Percentiles rank a stretch among this genome's conserved stretches.
Evolutionary conservation across 2,329 filamentous ascomycete genomes (phyloP).

Genomic region (Epichloe elymi): DNA sequence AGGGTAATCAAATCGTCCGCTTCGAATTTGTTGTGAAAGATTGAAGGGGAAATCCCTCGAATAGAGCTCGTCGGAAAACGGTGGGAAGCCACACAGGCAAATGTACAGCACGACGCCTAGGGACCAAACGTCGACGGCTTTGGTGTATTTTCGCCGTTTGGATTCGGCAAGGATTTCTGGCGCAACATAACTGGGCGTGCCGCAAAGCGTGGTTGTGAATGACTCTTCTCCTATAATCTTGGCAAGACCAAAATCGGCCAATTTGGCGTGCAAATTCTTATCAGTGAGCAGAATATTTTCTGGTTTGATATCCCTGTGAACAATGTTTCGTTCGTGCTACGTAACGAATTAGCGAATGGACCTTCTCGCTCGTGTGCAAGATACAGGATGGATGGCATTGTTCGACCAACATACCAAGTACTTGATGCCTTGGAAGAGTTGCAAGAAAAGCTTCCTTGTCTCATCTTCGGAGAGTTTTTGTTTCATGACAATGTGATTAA

Average conservation of each 20-base stretch:
- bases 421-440: conserved; percentile 87
- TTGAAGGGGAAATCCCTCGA: conserved; percentile 71
- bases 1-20: conserved; percentile 83
- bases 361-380: neutral
- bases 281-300: conserved; percentile 89
- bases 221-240: conserved; percentile 99
- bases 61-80: conserved; percentile 89
- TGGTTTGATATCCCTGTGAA: conserved; percentile 94
- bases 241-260: conserved; percentile 91
- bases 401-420: conserved; percentile 57
- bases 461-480: conserved; percentile 77
- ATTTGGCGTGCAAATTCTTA: conserved; percentile 72
- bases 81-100: conserved; percentile 90
- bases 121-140: conserved; percentile 93
- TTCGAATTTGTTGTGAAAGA: conserved; percentile 78
- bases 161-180: conserved; percentile 84
- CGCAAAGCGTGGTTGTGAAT: conserved; percentile 90
- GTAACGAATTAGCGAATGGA: neutral
- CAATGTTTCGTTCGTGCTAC: conserved; percentile 92
- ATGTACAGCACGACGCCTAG: conserved; percentile 97
- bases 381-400: neutral
- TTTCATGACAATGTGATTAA: conserved; percentile 88
- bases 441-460: conserved; percentile 73
- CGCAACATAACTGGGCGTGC: conserved; percentile 94
- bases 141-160: conserved; percentile 76